These are phyloP conservation scores for Fusarium sp. DNA, from an alignment of 2,329 filamentous ascomycete genomes.

Conservation along the genomic window DNA sequence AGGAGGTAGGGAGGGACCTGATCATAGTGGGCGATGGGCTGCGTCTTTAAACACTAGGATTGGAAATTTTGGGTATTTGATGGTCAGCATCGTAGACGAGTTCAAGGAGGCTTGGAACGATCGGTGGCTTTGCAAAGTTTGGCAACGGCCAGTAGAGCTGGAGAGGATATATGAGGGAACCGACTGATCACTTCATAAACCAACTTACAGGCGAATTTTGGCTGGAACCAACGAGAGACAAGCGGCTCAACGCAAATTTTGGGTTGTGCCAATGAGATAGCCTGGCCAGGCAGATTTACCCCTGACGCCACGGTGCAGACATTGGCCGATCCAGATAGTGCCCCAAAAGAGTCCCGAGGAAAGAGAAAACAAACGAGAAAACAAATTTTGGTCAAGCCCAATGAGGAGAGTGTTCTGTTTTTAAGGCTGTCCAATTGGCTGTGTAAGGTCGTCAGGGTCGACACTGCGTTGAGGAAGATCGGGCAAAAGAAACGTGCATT, in stretches of 20 bases:
- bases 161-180: too few relatives aligned
- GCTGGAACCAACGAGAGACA: neutral
- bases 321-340: too few relatives aligned
- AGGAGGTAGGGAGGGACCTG: neutral
- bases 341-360: too few relatives aligned
- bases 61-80: neutral
- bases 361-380: neutral
- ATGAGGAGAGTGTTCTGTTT: neutral
- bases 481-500: too few relatives aligned
- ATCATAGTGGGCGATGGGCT: neutral
- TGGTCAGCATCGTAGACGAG: neutral
- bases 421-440: too few relatives aligned
- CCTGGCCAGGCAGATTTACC: neutral
- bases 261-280: neutral
- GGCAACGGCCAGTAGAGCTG: neutral
- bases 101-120: too few relatives aligned
- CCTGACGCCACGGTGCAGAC: too few relatives aligned
- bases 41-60: neutral
- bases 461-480: too few relatives aligned
- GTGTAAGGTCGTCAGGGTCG: too few relatives aligned
- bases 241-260: neutral
- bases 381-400: conserved; percentile 2
- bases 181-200: neutral
- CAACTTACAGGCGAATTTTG: neutral
- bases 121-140: neutral